A percentile compares a stretch with the other conserved stretches of the same genome.
These are phyloP conservation scores for Mycena leptocephala DNA, from an alignment of 768 basidiomycete genomes.

Conservation along the genomic window DNA sequence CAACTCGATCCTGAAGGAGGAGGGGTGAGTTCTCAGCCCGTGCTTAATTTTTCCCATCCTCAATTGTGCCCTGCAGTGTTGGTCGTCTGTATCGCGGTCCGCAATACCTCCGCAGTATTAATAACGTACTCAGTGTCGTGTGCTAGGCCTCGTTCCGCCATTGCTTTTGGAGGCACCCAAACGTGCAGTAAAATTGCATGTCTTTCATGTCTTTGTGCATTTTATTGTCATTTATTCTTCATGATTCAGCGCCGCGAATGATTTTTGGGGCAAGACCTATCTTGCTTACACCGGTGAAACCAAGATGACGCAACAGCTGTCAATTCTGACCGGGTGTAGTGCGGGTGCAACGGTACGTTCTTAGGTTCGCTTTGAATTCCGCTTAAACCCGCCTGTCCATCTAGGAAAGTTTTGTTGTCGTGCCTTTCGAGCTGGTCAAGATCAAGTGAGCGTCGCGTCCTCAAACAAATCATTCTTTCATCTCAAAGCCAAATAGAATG, in stretches of 20 bases:
- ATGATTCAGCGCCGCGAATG: conserved; percentile 81
- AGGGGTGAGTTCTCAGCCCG: conserved; percentile 77
- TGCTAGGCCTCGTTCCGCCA: conserved; percentile 91
- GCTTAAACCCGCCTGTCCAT: background rate
- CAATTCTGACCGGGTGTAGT: conserved; percentile 91
- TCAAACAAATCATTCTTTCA: background rate
- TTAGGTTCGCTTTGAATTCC: background rate
- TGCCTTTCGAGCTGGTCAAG: conserved; percentile 97
- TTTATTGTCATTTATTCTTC: background rate
- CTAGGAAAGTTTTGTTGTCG: conserved; percentile 92
- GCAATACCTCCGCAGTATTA: conserved; percentile 13
- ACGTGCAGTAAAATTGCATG: conserved; percentile 95
- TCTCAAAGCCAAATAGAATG: conserved; percentile 61
- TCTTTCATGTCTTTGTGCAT: conserved; percentile 17
- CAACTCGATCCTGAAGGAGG: conserved; percentile 85
- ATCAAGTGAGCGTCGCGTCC: conserved; percentile 71
- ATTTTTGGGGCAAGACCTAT: conserved; percentile 95
- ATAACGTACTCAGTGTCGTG: conserved; percentile 9
- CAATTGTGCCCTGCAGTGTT: conserved; percentile 58
- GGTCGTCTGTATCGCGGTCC: conserved; percentile 92
- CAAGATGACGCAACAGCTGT: conserved; percentile 93
- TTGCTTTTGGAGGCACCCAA: conserved; percentile 97
- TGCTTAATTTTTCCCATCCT: background rate
- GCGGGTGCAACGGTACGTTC: conserved; percentile 88
- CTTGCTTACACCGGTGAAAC: conserved; percentile 72